These are phyloP conservation scores for Blepharisma japonicum DNA, from an alignment of 73 alveolate species.

Conservation along the genomic window DNA sequence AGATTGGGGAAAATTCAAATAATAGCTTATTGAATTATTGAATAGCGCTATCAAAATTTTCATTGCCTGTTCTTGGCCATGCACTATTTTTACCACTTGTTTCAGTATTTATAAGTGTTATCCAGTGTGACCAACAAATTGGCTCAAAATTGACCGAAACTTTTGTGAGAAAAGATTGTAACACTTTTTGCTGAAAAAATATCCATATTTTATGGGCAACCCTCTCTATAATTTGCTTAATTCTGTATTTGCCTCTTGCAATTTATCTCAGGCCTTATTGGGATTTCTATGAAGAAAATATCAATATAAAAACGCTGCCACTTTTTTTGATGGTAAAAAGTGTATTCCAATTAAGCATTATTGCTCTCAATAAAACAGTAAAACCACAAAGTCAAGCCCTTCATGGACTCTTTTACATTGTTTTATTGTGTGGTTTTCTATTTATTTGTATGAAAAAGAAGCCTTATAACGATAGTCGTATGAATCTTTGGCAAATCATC, in stretches of 20 bases:
- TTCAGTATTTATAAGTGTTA: neutral
- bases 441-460: neutral
- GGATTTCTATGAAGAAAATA: neutral
- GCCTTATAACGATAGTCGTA: neutral
- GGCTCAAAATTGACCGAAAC: conserved; percentile 4
- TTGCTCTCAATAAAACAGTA: conserved; percentile 10
- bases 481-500: neutral
- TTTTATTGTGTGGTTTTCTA: neutral
- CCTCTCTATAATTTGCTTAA: neutral
- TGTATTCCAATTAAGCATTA: neutral
- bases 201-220: neutral
- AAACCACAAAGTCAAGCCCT: neutral
- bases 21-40: neutral
- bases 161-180: conserved; percentile 6
- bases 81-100: neutral
- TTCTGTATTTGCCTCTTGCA: neutral
- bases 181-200: conserved; percentile 21
- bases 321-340: neutral
- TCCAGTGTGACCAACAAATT: neutral
- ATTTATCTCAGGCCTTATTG: neutral
- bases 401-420: neutral
- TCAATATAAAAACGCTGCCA: neutral
- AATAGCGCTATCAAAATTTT: neutral
- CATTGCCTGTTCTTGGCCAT: neutral
- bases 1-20: neutral